Evolutionary conservation across 1,284 basidiomycete genomes (phyloP).

Genomic region (Trichosporon faecale): DNA sequence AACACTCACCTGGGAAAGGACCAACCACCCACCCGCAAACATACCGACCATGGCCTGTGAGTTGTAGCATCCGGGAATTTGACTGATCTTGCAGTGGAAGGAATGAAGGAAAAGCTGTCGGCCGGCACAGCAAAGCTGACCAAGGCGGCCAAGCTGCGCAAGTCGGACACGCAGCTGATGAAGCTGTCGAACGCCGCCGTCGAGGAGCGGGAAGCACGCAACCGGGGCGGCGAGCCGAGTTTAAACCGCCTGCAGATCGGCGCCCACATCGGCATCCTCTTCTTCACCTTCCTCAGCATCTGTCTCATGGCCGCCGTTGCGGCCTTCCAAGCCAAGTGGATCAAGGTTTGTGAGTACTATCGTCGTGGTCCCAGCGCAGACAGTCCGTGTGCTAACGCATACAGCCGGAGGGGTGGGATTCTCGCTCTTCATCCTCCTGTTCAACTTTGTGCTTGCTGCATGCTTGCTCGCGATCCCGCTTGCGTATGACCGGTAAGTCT

Average conservation of each 20-base stretch:
- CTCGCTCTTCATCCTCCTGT: conserved; percentile 74
- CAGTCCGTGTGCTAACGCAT: not conserved
- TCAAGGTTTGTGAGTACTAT: conserved; percentile 68
- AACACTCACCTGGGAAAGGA: not conserved
- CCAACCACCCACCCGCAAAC: not conserved
- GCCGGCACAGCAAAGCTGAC: not conserved
- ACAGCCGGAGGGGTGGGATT: conserved; percentile 79
- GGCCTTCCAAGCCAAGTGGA: conserved; percentile 77
- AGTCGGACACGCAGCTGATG: conserved; percentile 3
- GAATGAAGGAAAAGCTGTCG: conserved; percentile 8
- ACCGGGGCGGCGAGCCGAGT: not conserved
- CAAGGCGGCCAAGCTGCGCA: conserved; percentile 5
- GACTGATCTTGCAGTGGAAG: not conserved
- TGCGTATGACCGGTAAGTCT: conserved; percentile 68
- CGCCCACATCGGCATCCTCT: conserved; percentile 47
- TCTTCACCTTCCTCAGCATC: conserved; percentile 86
- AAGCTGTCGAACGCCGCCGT: conserved; percentile 7
- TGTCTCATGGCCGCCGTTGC: conserved; percentile 82
- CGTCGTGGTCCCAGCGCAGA: too few species aligned
- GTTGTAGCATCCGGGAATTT: not conserved
- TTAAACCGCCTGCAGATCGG: not conserved
- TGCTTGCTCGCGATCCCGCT: conserved; percentile 74
- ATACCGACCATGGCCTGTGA: conserved; percentile 1
- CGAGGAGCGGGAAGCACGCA: not conserved
- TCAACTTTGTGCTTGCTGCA: conserved; percentile 65